Percentiles rank a stretch among this genome's conserved stretches.
These are phyloP conservation scores for Colletotrichum kahawae DNA, from an alignment of 2,329 filamentous ascomycete genomes.

Conservation along the genomic window DNA sequence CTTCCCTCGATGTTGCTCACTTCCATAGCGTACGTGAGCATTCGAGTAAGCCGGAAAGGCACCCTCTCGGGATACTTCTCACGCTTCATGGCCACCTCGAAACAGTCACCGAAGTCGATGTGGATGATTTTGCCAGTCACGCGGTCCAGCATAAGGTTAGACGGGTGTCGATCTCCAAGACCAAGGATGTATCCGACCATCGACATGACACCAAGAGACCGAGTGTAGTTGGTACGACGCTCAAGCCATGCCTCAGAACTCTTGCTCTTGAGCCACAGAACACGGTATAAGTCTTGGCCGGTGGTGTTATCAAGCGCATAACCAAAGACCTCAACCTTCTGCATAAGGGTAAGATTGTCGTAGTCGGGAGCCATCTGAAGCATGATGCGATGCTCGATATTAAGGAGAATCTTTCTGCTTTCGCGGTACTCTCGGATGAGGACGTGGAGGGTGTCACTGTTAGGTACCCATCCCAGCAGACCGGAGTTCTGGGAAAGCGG, in stretches of 20 bases:
- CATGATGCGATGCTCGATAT: slow-evolving; percentile 99
- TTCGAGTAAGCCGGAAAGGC: slow-evolving; percentile 95
- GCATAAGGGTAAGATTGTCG: slow-evolving; percentile 98
- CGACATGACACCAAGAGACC: slow-evolving; percentile 98
- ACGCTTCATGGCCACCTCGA: slow-evolving; percentile 98
- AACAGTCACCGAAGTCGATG: slow-evolving; percentile 99
- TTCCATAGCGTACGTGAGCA: slow-evolving; percentile 99
- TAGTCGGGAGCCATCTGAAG: slow-evolving; percentile 99
- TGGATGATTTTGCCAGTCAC: slow-evolving; percentile 97
- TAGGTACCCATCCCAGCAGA: slow-evolving; percentile 93
- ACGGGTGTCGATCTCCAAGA: slow-evolving; percentile 94
- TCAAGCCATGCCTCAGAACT: slow-evolving; percentile 98
- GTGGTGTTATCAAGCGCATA: slow-evolving; percentile 99
- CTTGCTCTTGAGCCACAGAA: slow-evolving; percentile 98
- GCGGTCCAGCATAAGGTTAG: slow-evolving; percentile 95
- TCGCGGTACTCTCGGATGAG: slow-evolving; percentile 98
- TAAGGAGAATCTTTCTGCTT: slow-evolving; percentile 94
- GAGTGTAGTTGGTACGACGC: slow-evolving; percentile 96
- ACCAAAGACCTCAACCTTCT: slow-evolving; percentile 99
- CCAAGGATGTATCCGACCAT: slow-evolving; percentile 99
- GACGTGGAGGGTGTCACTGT: slow-evolving; percentile 96
- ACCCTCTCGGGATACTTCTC: slow-evolving; percentile 99
- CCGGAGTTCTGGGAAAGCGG: slow-evolving; percentile 96
- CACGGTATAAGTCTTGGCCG: slow-evolving; percentile 95
- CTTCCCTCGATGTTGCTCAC: slow-evolving; percentile 99